These are phyloP conservation scores for Stephanodiscus minutulus DNA, from an alignment of 108 stramenopile species.

Conservation along the genomic window DNA sequence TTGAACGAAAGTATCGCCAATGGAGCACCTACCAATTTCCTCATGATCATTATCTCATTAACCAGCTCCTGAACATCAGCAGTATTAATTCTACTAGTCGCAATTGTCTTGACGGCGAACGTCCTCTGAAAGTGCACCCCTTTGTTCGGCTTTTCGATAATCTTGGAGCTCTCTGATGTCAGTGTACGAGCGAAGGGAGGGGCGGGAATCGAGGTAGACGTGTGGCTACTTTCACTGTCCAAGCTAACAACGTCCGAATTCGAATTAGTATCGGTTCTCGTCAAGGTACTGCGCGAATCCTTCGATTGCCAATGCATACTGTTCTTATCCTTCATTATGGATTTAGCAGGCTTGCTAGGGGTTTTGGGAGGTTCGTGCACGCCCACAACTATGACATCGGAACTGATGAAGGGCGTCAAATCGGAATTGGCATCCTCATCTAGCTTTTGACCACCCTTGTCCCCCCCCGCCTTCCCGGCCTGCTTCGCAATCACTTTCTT, in stretches of 20 bases:
- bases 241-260: slow-evolving; percentile 5
- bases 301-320: not conserved
- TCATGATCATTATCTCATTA: slow-evolving; percentile 61
- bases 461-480: slow-evolving; percentile 7
- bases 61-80: slow-evolving; percentile 52
- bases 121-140: slow-evolving; percentile 52
- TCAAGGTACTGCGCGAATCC: not conserved
- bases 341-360: slow-evolving; percentile 13
- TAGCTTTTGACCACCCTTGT: slow-evolving; percentile 12
- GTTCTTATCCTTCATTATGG: slow-evolving; percentile 16
- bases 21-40: slow-evolving; percentile 38
- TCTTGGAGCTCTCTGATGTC: slow-evolving; percentile 3
- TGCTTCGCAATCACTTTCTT: slow-evolving; percentile 18
- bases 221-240: not conserved
- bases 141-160: slow-evolving; percentile 21
- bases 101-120: slow-evolving; percentile 59
- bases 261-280: slow-evolving; percentile 8
- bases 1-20: not conserved
- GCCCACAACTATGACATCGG: not conserved
- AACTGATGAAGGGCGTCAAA: slow-evolving; percentile 24
- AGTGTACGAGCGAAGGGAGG: not conserved
- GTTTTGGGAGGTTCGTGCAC: slow-evolving; percentile 21
- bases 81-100: slow-evolving; percentile 49
- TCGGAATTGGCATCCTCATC: slow-evolving; percentile 19
- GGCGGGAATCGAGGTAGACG: not conserved